Percentiles rank a stretch among this genome's conserved stretches.
phyloP scores from a whole-genome alignment of 192 early-diverging fungal species.

The Podila epicladia region DNA sequence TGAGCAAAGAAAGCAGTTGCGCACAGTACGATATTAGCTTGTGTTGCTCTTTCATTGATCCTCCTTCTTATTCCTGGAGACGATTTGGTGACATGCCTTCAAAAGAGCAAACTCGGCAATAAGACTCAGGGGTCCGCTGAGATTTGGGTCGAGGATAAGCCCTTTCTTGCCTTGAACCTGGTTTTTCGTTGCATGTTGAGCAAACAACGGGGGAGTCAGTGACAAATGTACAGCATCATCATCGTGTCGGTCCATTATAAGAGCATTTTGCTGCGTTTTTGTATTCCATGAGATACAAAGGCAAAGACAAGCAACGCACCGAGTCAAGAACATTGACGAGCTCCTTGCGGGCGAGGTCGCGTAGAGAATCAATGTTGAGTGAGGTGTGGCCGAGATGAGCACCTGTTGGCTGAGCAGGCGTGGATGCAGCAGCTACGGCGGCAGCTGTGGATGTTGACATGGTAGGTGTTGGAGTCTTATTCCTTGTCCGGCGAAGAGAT shows the following conservation, averaged over 20 bases:
- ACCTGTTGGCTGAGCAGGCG: conserved; percentile 41
- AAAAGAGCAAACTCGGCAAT: conserved; percentile 90
- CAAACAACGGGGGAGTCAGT: background rate
- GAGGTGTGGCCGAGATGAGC: conserved; percentile 63
- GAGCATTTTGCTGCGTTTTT: too few relatives aligned
- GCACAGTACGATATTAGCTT: background rate
- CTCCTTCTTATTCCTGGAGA: background rate
- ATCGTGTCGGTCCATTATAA: too few relatives aligned
- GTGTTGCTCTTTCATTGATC: background rate
- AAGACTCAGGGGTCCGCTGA: conserved; percentile 85
- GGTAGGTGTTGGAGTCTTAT: background rate
- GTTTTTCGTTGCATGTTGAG: background rate
- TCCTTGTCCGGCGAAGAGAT: background rate
- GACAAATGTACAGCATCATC: too few relatives aligned
- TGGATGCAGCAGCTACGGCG: conserved; percentile 45
- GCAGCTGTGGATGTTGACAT: conserved; percentile 50
- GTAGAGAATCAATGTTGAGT: conserved; percentile 63
- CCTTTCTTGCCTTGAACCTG: conserved; percentile 91
- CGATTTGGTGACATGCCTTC: conserved; percentile 62
- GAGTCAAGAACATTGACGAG: conserved; percentile 81
- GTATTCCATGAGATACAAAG: too few relatives aligned
- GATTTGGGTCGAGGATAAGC: conserved; percentile 86
- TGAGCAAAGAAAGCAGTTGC: background rate
- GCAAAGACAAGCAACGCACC: conserved; percentile 35
- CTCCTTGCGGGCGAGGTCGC: conserved; percentile 69